Percentiles rank a stretch among this genome's conserved stretches.
Conservation (phyloP, 192 early-diverging fungal species). For the Ambispora gerdemannii region DNA sequence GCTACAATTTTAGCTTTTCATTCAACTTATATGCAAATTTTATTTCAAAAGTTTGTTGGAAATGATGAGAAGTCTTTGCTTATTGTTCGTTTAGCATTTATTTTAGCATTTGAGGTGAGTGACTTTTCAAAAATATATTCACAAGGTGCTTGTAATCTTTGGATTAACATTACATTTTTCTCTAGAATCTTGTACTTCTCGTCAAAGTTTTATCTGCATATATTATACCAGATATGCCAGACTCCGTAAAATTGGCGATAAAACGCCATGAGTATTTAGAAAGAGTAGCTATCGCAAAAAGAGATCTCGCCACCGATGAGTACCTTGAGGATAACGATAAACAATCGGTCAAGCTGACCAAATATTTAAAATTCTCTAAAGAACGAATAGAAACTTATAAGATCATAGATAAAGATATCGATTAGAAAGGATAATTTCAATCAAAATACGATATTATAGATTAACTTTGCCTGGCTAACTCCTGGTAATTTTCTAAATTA, state of each 20-base stretch:
- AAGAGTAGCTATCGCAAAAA: conserved; percentile 34
- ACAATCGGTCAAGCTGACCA: too few relatives aligned
- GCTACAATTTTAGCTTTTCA: conserved; percentile 44
- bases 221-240: conserved; percentile 38
- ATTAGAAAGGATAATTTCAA: too few relatives aligned
- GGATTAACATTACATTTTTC: not conserved
- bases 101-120: conserved; percentile 44
- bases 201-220: conserved; percentile 36
- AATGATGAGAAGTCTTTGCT: not conserved
- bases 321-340: conserved; percentile 34
- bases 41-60: conserved; percentile 22
- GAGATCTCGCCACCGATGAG: conserved; percentile 37
- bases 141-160: not conserved
- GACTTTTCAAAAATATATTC: not conserved
- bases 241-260: conserved; percentile 36
- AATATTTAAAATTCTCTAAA: too few relatives aligned
- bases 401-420: too few relatives aligned
- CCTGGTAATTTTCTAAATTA: too few relatives aligned
- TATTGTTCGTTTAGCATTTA: conserved; percentile 35
- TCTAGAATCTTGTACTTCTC: conserved; percentile 40
- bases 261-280: conserved; percentile 41
- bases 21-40: conserved; percentile 35
- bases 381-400: too few relatives aligned
- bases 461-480: too few relatives aligned
- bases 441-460: too few relatives aligned